Evolutionary conservation across 352 stramenopile genomes (phyloP), one percentile per base, ranked within the genome.

Genomic region (Pythium insidiosum): DNA sequence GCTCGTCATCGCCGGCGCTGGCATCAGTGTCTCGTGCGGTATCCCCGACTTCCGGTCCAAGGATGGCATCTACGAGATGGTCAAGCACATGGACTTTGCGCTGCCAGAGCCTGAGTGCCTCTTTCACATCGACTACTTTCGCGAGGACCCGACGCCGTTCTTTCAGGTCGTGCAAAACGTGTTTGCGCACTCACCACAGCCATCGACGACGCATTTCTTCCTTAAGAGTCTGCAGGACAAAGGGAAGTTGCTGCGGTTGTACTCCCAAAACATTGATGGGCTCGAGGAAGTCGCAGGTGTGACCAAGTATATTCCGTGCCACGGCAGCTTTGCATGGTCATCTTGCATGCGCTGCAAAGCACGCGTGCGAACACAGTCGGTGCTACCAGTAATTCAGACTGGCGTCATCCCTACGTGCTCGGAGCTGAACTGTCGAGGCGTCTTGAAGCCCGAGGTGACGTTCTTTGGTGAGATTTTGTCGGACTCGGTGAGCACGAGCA

Each of bases 121-220:
- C n/a, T 99, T 99, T 73, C 92, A 99, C 66, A 91, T 98, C 18
- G 91, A 98, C 50, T 97, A 95, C 56, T 99, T 99, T 60, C 62
- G 67, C 11, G 66, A 97, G 19, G 80, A 99, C 60, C 96, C 96
- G 18, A 59, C 69, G 41, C 95, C 96, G 13, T 99, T 99, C 66
- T 99, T 96, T 62, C 78, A 93, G 40, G 91, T 99, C 43, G 94
- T 96, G 23, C 76, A 72, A 28, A 85, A 61, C 22, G 77, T 80
- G 11, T 90, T 91, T 57, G 63, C 70, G 4, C 45, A 70, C 45
- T 77, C 66, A 12, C 71, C 93, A 12, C 58, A 71, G 20, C 95
- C 94, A 19, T 98, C 94, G 1, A 56, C 80, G 6, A 98, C 95
- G 10, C 96, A 99, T 68, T 68, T 70, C n/a, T 98, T 98, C 49